Base-by-base conservation (phyloP, 139 green algal genomes). In the Haematococcus lacustris region DNA sequence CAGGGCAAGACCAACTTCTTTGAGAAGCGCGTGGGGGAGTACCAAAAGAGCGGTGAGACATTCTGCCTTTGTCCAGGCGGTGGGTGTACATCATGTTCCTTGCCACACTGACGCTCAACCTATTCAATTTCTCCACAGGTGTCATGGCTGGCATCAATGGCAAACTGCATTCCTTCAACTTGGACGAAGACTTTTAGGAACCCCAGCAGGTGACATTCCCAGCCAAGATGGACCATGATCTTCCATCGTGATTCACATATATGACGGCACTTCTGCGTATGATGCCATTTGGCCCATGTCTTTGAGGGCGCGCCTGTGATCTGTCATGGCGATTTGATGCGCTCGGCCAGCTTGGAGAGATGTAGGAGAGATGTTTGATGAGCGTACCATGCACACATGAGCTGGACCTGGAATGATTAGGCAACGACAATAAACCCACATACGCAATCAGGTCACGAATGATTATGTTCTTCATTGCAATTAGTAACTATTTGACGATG, bases 1-100 rank as follows among this genome's bases (percentile, higher is more conserved):
- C 86, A 91, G 84, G 90, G 87, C 66, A 94, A 97, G 85, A 97
- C 93, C 70, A 97, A 97, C 85, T 97, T 98, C 78, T 97, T 97
- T 75, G 94, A 97, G 85, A 93, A 94, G 82, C 87, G 93, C 32
- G 93, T 97, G 38, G 90, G 88, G 7, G 89, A 97, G 32, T 98
- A 97, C 85, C 92, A 97, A 77, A 95, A 94, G 82, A 85, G 86
- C 0, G 89, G 91, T 63, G 33, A 63, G 53, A 28, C 13, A 21
- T n/a, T 57, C 21, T 13, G 53, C 4, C 6, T 63, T 33, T 63
- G 53, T 26, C 26, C 53, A 33, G 9, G 7, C 6, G 6, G 53
- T 63, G 53, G 7, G 32, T 13, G 7, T 33, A 37, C 17, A 33
- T 25, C 3, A 3, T 63, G 17, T 63, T 17, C 17, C 53, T n/a